Percentiles rank a stretch among this genome's conserved stretches.
These are phyloP conservation scores for Pyrenochaeta sp. DNA, from an alignment of 2,329 filamentous ascomycete genomes.

Conservation along the genomic window DNA sequence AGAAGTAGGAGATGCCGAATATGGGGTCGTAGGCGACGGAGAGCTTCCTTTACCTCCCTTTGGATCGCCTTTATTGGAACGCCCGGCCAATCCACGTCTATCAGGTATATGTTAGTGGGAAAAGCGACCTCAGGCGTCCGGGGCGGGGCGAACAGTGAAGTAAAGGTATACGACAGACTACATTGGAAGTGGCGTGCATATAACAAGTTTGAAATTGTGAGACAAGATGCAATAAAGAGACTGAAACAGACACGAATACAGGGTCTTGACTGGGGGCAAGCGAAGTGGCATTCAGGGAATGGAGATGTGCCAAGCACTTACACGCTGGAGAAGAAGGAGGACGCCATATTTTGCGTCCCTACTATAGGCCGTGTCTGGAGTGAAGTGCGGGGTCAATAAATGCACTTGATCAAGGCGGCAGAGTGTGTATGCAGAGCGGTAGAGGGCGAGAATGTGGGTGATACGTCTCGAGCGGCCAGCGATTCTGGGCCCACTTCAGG, in stretches of 20 bases:
- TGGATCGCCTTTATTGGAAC: constrained; percentile 49
- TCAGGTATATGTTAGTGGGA: constrained; percentile 32
- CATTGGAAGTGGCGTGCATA: constrained; percentile 18
- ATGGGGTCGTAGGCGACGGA: constrained; percentile 47
- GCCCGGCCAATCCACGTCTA: constrained; percentile 54
- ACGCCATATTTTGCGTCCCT: constrained; percentile 43
- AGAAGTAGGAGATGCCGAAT: constrained; percentile 46
- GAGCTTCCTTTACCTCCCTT: constrained; percentile 46
- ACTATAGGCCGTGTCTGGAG: constrained; percentile 13
- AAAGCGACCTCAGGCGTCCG: constrained; percentile 18
- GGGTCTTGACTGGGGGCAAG: constrained; percentile 29
- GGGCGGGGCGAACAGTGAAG: constrained; percentile 12
- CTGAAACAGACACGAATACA: constrained; percentile 41
- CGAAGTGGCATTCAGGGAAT: constrained; percentile 37
- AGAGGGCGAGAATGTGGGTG: constrained; percentile 38
- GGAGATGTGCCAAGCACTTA: constrained; percentile 49
- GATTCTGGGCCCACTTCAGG: constrained; percentile 36
- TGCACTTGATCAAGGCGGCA: constrained; percentile 23
- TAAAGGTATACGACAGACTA: constrained; percentile 3
- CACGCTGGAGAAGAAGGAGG: constrained; percentile 53
- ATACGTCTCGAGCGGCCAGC: constrained; percentile 41
- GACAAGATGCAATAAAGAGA: constrained; percentile 33
- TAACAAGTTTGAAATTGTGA: constrained; percentile 26
- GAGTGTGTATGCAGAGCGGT: constrained; percentile 32
- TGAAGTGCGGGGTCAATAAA: constrained; percentile 12